Evolutionary conservation across 164 flowering plant genomes (phyloP).

Genomic region (Sextonia rubra): DNA sequence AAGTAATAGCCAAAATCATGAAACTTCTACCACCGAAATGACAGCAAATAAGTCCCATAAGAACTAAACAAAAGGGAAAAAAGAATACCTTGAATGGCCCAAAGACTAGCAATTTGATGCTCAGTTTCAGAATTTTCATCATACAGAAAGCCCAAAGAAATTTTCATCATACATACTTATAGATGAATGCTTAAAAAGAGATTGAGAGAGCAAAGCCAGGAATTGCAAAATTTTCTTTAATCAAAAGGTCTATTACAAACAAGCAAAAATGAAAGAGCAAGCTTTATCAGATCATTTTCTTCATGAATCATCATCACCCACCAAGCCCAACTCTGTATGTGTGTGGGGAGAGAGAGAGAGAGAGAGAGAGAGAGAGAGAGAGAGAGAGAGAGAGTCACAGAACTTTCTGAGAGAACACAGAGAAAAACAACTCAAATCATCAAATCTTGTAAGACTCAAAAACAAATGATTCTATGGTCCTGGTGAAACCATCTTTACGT

Average conservation of each 20-base stretch:
- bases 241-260: not conserved
- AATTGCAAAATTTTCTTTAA: too few relatives aligned
- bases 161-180: too few relatives aligned
- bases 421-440: not conserved
- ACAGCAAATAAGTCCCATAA: too few relatives aligned
- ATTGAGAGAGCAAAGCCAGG: too few relatives aligned
- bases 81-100: too few relatives aligned
- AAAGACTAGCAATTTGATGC: too few relatives aligned
- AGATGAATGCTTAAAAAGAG: too few relatives aligned
- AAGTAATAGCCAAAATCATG: not conserved
- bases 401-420: not conserved
- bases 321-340: not conserved
- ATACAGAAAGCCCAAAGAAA: too few relatives aligned
- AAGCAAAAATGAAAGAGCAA: too few relatives aligned
- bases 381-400: not conserved
- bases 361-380: not conserved
- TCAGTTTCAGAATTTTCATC: too few relatives aligned
- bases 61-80: too few relatives aligned
- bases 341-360: not conserved
- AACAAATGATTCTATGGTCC: not conserved
- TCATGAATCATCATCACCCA: not conserved
- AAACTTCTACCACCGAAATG: not conserved
- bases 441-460: not conserved
- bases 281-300: not conserved
- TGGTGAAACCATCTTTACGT: not conserved